Conservation (phyloP, 2,329 filamentous ascomycete species). For the Apiospora malaysiana region DNA sequence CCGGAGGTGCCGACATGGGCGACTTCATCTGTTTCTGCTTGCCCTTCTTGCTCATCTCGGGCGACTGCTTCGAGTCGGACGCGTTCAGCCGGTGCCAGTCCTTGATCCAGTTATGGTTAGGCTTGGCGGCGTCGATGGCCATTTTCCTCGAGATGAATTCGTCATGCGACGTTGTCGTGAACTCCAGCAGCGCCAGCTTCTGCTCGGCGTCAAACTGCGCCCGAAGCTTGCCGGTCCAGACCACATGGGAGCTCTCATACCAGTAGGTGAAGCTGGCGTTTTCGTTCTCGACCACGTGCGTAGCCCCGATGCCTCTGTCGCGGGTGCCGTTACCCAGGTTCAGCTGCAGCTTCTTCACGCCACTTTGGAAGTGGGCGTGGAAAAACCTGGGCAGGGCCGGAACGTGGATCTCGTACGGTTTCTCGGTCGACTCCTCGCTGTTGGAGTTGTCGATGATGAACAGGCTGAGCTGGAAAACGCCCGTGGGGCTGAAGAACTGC, state of each 20-base stretch:
- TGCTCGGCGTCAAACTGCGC: slow-evolving; percentile 81
- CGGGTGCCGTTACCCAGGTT: slow-evolving; percentile 72
- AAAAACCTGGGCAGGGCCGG: slow-evolving; percentile 88
- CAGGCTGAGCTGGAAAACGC: slow-evolving; percentile 77
- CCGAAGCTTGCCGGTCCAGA: slow-evolving; percentile 77
- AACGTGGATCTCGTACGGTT: slow-evolving; percentile 85
- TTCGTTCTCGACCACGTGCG: slow-evolving; percentile 75
- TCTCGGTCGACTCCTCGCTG: slow-evolving; percentile 63
- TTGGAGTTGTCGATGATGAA: slow-evolving; percentile 51
- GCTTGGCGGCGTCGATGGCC: slow-evolving; percentile 66
- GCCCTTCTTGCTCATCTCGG: slow-evolving; percentile 71
- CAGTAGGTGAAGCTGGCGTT: slow-evolving; percentile 87
- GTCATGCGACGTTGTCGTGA: slow-evolving; percentile 76
- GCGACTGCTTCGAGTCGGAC: slow-evolving; percentile 63
- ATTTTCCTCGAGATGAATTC: slow-evolving; percentile 80
- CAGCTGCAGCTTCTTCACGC: slow-evolving; percentile 84
- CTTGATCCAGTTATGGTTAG: slow-evolving; percentile 68
- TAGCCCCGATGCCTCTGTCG: slow-evolving; percentile 65
- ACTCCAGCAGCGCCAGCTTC: slow-evolving; percentile 85
- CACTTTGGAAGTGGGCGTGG: slow-evolving; percentile 85
- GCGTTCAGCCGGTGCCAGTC: slow-evolving; percentile 67
- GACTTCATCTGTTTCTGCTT: slow-evolving; percentile 66
- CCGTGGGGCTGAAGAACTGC: slow-evolving; percentile 79
- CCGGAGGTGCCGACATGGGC: slow-evolving; percentile 62
- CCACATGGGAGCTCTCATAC: slow-evolving; percentile 83